Evolutionary conservation across 129 eudicot genomes (phyloP).

Genomic region (Artemisia annua): DNA sequence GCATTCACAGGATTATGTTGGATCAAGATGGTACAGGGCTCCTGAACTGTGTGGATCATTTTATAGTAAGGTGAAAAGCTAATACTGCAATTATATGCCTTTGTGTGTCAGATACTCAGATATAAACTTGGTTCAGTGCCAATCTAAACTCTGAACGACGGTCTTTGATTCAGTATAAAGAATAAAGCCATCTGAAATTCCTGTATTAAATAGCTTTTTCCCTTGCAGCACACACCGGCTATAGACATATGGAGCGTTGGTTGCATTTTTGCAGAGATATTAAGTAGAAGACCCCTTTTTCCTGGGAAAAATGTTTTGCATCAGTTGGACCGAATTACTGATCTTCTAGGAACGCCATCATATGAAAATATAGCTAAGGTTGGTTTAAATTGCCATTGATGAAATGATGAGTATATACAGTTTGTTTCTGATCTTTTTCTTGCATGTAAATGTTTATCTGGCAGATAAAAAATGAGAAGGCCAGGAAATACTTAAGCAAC

Average conservation of each 20-base stretch:
- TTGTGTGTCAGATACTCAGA: no score
- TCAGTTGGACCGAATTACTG: slow-evolving; percentile 81
- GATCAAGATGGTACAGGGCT: slow-evolving; percentile 96
- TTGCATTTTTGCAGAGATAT: slow-evolving; percentile 82
- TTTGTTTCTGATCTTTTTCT: no score
- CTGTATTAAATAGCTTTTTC: not conserved
- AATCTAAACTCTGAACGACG: not conserved
- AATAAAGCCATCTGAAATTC: not conserved
- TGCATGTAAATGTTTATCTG: no score
- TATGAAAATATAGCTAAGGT: no score
- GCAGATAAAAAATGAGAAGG: no score
- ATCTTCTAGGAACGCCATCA: slow-evolving; percentile 24
- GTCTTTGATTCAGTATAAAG: not conserved
- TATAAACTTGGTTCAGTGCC: no score
- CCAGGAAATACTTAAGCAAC: no score
- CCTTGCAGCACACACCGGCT: slow-evolving; percentile 32
- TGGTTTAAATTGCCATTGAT: no score
- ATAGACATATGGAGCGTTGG: slow-evolving; percentile 94
- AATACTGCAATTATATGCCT: no score
- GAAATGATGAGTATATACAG: no score
- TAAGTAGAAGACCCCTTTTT: slow-evolving; percentile 75
- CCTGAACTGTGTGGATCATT: slow-evolving; percentile 91
- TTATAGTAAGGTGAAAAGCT: slow-evolving; percentile 64
- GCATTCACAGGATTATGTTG: slow-evolving; percentile 73
- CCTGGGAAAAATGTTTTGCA: slow-evolving; percentile 87